Conservation (phyloP, 345 rosid genomes). For the Arabidopsis suecica region DNA sequence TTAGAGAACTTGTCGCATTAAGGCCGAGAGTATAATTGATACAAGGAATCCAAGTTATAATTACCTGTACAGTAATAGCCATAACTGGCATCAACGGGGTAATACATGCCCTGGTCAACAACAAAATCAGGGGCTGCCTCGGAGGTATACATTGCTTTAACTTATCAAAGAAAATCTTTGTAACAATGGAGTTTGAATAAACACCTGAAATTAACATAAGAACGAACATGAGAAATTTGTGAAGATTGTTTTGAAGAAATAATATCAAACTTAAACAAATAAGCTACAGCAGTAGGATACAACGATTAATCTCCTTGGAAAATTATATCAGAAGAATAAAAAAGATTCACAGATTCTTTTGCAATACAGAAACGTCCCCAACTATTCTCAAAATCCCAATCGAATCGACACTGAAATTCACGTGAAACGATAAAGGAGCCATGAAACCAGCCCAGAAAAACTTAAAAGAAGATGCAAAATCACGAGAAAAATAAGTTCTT, state of each 20-base stretch:
- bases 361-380: background rate
- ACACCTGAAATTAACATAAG: slow-evolving; percentile 53
- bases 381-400: slow-evolving; percentile 1
- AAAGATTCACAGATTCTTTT: background rate
- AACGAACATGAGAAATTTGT: background rate
- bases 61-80: slow-evolving; percentile 96
- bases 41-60: background rate
- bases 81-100: slow-evolving; percentile 74
- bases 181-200: slow-evolving; percentile 51
- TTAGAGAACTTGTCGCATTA: slow-evolving; percentile 11
- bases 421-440: background rate
- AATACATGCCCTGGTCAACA: slow-evolving; percentile 77
- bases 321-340: slow-evolving; percentile 1
- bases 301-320: background rate
- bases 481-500: background rate
- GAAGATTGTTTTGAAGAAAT: background rate
- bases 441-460: background rate
- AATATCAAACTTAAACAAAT: slow-evolving; percentile 4
- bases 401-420: background rate
- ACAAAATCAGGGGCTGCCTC: slow-evolving; percentile 78
- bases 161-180: slow-evolving; percentile 50
- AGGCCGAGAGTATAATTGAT: background rate
- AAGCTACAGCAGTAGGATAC: background rate
- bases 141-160: slow-evolving; percentile 66
- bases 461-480: background rate